Base-by-base conservation (phyloP, 225 moss, liverwort and hornwort genomes). In the Bryum argenteum region DNA sequence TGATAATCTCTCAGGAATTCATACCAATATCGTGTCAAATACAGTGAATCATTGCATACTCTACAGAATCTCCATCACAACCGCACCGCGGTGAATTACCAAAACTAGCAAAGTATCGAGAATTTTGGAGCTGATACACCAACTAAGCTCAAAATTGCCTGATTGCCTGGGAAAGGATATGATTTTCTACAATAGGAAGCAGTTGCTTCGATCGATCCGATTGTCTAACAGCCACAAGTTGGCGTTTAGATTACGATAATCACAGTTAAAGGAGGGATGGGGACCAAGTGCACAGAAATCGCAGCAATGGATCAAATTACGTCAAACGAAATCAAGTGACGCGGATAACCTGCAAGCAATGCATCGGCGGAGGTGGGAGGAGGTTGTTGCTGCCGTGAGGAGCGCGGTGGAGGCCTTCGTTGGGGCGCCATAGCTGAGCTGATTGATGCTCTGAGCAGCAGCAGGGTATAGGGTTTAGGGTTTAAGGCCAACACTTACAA, bases 341-440 rank as follows among this genome's bases (percentile, higher is more conserved):
- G 23, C 10, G 11, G 43, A 39, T 37, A 22, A 84, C 84, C 80
- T 58, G 84, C 59, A 22, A 84, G 84, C 28, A 84, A 0, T 0
- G 75, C 69, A 17, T 75, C 80, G 54, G 63, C 64, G 33, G 80
- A 78, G 22, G 80, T 75, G 16, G 54, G 63, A 45, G 63, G 67
- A 24, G 54, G 48, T 9, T 70, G 63, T 33, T 77, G 78, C 3
- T 51, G 43, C 22, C 72, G 64, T 14, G 77, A 65, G 37, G 72
- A 60, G 4, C 83, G 83, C 10, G 66, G 13, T 9, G 73, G n/a
- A 66, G 80, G 77, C 33, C 78, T 74, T 63, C 78, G 78, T 59
- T 64, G 77, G 8, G 84, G 80, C 63, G 78, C 80, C 84, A 84
- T 84, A 24, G 75, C 67, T 64, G 48, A 52, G 24, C n/a, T 54